Conservation (phyloP, 257 asterid species). For the Capsicum rhomboideum region DNA sequence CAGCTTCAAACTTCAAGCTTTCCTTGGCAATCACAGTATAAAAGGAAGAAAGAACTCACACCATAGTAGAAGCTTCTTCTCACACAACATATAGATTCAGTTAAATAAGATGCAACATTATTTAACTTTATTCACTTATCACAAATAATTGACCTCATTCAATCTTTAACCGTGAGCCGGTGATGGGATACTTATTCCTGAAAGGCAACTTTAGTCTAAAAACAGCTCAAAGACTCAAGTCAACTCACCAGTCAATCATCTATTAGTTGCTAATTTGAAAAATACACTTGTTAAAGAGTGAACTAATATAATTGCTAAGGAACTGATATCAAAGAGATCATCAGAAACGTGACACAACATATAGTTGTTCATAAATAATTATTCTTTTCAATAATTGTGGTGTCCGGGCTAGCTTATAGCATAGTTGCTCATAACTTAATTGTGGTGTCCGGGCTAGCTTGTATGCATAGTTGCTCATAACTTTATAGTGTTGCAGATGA, state of each 20-base stretch:
- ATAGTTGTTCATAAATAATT: background rate
- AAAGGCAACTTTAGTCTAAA: background rate
- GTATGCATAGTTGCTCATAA: background rate
- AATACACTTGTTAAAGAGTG: background rate
- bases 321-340: background rate
- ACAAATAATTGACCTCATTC: background rate
- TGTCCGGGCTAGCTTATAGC: background rate
- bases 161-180: background rate
- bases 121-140: background rate
- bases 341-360: background rate
- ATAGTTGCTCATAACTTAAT: background rate
- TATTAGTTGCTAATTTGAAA: background rate
- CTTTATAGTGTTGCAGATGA: background rate
- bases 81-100: background rate
- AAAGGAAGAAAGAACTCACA: background rate
- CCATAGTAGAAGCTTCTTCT: background rate
- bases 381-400: background rate
- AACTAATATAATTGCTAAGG: background rate
- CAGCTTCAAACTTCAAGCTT: background rate
- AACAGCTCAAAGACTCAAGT: slow-evolving; percentile 2
- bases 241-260: background rate
- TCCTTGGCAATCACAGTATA: background rate
- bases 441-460: background rate
- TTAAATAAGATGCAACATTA: background rate
- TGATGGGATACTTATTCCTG: background rate